Conservation (phyloP, 75 land plant species). For the Selaginella moellendorffii region DNA sequence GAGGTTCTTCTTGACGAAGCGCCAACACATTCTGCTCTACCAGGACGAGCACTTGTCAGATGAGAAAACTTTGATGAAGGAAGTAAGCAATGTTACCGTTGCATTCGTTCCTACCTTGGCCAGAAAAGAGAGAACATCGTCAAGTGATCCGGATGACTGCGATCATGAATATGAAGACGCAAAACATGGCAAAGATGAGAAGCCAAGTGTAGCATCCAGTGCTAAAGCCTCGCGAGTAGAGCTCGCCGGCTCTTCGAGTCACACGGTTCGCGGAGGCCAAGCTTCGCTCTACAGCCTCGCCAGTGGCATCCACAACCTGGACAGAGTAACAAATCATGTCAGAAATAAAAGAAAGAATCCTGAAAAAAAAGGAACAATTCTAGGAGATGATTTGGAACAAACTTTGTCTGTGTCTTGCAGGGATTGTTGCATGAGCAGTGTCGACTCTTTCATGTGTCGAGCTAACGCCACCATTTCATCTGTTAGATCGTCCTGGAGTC, state of each 20-base stretch:
- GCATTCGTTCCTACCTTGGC: too few species aligned
- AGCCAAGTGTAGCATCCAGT: constrained; percentile 88
- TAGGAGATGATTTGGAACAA: too few species aligned
- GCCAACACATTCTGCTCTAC: too few species aligned
- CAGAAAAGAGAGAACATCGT: not conserved
- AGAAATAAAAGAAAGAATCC: not conserved
- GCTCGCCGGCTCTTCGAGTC: constrained; percentile 36
- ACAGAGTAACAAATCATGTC: not conserved
- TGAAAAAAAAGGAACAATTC: too few species aligned
- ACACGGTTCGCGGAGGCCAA: constrained; percentile 66
- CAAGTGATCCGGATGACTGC: constrained; percentile 71
- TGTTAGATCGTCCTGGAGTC: constrained; percentile 82
- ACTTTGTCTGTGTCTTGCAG: constrained; percentile 61
- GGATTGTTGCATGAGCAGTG: constrained; percentile 53
- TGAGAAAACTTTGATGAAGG: too few species aligned
- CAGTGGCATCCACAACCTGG: constrained; percentile 81
- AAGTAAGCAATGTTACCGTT: too few species aligned
- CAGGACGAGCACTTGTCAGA: too few species aligned
- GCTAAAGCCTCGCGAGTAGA: constrained; percentile 47
- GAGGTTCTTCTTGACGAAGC: too few species aligned
- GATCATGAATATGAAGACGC: constrained; percentile 69
- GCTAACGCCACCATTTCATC: constrained; percentile 93
- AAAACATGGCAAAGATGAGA: constrained; percentile 55
- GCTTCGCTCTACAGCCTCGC: constrained; percentile 76
- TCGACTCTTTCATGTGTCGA: constrained; percentile 71